phyloP scores from a whole-genome alignment of 2,329 filamentous ascomycete genomes.

The Aspergillus texensis region DNA sequence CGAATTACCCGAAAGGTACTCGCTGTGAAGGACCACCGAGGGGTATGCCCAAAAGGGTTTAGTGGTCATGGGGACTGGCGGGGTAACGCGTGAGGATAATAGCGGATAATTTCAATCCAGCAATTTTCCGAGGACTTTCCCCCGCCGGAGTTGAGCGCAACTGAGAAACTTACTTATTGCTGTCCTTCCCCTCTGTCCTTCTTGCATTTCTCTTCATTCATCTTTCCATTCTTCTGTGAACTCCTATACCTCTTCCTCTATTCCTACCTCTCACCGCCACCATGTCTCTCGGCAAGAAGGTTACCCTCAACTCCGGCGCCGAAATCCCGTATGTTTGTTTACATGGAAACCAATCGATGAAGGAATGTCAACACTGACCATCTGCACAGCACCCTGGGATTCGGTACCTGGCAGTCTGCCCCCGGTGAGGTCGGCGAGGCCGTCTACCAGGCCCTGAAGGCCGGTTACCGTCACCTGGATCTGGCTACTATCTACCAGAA shows the following conservation, averaged over 20 bases:
- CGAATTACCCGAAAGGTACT: constrained; percentile 2
- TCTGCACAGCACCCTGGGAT: constrained; percentile 38
- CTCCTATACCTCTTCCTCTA: background rate
- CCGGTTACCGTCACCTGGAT: constrained; percentile 45
- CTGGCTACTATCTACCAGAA: constrained; percentile 45
- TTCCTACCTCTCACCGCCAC: constrained; percentile 9
- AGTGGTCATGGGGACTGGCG: background rate
- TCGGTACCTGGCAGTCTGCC: constrained; percentile 45
- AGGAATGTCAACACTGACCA: constrained; percentile 3
- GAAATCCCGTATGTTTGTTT: constrained; percentile 41
- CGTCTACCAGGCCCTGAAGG: constrained; percentile 44
- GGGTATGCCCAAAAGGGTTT: background rate
- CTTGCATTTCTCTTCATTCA: constrained; percentile 7
- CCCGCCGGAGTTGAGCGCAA: constrained; percentile 17
- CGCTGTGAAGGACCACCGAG: constrained; percentile 2
- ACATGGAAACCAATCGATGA: background rate
- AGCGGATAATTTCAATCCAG: background rate
- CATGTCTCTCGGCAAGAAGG: constrained; percentile 46
- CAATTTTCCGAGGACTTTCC: background rate
- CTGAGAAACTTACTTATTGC: constrained; percentile 6
- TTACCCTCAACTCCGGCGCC: constrained; percentile 41
- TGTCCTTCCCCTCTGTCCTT: background rate
- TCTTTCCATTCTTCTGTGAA: constrained; percentile 1
- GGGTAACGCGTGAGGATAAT: constrained; percentile 3
- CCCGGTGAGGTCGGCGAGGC: constrained; percentile 44